Evolutionary conservation across 441 rosid genomes (phyloP).

Genomic region (Iberis amara): DNA sequence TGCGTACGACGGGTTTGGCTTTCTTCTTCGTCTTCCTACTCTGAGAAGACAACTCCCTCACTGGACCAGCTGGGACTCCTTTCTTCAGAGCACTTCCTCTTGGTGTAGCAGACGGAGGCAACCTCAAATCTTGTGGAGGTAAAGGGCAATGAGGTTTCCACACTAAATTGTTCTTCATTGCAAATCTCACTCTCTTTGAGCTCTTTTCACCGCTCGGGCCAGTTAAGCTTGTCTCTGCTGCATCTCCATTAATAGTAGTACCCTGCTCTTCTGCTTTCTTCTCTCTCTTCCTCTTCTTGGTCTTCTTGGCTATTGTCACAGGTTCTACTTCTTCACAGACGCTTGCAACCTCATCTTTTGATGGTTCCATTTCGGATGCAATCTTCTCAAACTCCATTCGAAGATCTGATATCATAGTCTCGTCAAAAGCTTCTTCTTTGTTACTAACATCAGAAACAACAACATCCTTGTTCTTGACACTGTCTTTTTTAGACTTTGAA

Average conservation of each 20-base stretch:
- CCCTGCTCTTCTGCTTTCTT: constrained; percentile 35
- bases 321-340: constrained; percentile 40
- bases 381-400: constrained; percentile 84
- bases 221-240: constrained; percentile 32
- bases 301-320: constrained; percentile 30
- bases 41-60: constrained; percentile 49
- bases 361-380: constrained; percentile 56
- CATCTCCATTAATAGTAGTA: constrained; percentile 30
- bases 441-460: constrained; percentile 27
- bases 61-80: constrained; percentile 85
- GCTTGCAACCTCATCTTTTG: constrained; percentile 39
- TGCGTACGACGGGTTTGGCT: constrained; percentile 47
- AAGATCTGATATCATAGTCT: constrained; percentile 66
- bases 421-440: constrained; percentile 26
- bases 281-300: constrained; percentile 76
- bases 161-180: constrained; percentile 78
- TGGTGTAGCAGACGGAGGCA: constrained; percentile 91
- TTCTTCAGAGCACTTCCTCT: constrained; percentile 96
- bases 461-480: constrained; percentile 26
- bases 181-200: constrained; percentile 77
- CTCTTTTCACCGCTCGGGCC: constrained; percentile 53
- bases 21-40: constrained; percentile 52
- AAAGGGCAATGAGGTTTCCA: constrained; percentile 94
- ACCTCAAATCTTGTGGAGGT: constrained; percentile 81
- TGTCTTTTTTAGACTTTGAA: constrained; percentile 38